Evolutionary conservation across 1,284 basidiomycete genomes (phyloP).

Genomic region (Fomitopsis schrenkii): DNA sequence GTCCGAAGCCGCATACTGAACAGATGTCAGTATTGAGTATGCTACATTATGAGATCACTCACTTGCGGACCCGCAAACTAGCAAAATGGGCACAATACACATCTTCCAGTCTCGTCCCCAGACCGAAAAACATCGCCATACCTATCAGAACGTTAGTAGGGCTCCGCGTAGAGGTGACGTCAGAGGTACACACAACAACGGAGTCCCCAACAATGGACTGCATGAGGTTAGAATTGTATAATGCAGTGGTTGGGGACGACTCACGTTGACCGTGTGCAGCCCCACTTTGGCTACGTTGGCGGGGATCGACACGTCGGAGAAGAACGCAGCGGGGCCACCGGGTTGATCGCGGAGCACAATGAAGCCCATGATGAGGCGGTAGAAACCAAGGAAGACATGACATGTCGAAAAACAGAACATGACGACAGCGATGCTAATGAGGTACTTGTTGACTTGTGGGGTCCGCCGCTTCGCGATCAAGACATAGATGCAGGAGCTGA

Average conservation of each 20-base stretch:
- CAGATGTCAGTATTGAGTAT: not conserved
- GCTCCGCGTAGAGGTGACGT: not conserved
- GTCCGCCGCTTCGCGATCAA: conserved; percentile 28
- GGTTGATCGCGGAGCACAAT: conserved; percentile 28
- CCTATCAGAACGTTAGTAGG: conserved; percentile 12
- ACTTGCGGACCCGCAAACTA: conserved; percentile 33
- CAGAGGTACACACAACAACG: conserved; percentile 26
- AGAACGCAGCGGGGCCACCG: conserved; percentile 33
- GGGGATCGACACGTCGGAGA: conserved; percentile 34
- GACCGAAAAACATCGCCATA: conserved; percentile 35
- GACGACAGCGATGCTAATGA: conserved; percentile 28
- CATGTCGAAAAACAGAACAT: conserved; percentile 35
- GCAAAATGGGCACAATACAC: conserved; percentile 27
- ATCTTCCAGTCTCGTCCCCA: conserved; percentile 32
- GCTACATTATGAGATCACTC: conserved; percentile 1
- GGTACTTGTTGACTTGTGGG: conserved; percentile 26
- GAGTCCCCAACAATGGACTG: conserved; percentile 33
- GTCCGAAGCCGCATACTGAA: conserved; percentile 33
- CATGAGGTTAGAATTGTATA: not conserved
- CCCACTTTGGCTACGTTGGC: conserved; percentile 36
- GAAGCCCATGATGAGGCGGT: conserved; percentile 35
- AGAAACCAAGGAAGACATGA: conserved; percentile 36
- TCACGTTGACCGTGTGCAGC: conserved; percentile 33
- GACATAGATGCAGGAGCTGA: conserved; percentile 31
- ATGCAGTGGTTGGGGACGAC: not conserved